Evolutionary conservation across 768 basidiomycete species (phyloP).

Genomic region (Cystofilobasidium ferigula): DNA sequence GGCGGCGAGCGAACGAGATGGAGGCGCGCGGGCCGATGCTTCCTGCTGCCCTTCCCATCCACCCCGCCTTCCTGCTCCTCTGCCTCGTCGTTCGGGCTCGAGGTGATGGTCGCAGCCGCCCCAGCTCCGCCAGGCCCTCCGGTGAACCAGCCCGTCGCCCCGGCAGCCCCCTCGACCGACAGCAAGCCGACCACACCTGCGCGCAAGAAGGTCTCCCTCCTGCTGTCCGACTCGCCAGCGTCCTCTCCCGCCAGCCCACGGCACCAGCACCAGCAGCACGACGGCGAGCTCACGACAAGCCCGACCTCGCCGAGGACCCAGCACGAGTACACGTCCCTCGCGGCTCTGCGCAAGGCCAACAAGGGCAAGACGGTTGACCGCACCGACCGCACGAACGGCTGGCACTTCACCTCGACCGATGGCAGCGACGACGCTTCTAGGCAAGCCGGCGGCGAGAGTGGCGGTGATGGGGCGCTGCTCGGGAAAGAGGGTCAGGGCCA

Average conservation of each 20-base stretch:
- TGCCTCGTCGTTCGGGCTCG: no score
- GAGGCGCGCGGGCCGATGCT: no score
- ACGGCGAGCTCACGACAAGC: not conserved
- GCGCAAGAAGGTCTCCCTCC: not conserved
- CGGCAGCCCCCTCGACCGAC: no score
- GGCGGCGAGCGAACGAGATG: no score
- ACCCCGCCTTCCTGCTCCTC: no score
- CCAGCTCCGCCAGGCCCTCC: not conserved
- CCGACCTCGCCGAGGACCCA: not conserved
- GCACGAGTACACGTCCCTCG: slow-evolving; percentile 24
- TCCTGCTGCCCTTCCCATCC: no score
- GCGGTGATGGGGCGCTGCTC: not conserved
- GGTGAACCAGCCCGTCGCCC: no score
- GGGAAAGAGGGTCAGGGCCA: not conserved
- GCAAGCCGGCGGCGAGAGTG: not conserved
- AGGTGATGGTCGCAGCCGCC: no score
- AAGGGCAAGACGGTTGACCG: slow-evolving; percentile 19
- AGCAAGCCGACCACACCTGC: not conserved
- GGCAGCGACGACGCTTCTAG: not conserved
- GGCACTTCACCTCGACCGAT: slow-evolving; percentile 21
- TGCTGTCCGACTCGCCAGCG: not conserved
- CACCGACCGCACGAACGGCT: slow-evolving; percentile 22
- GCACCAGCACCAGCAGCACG: no score
- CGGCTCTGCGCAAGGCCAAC: slow-evolving; percentile 21
- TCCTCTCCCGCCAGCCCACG: not conserved